A percentile compares a stretch with the other conserved stretches of the same genome.
phyloP scores from a whole-genome alignment of 495 filamentous ascomycete species.

The Aspergillus asperescens region DNA sequence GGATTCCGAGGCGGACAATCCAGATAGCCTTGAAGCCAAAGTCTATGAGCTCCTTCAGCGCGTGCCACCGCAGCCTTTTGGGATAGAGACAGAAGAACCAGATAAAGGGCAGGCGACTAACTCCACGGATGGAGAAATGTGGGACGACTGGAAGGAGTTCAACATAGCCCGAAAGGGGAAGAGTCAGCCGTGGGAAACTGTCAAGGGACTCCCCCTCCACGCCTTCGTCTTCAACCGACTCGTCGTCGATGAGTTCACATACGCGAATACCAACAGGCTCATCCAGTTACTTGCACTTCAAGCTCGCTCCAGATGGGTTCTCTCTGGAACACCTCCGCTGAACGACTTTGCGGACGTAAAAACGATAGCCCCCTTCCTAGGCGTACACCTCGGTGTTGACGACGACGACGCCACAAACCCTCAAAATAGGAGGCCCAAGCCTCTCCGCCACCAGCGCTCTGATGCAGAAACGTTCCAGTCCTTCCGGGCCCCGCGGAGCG shows the following conservation, averaged over 20 bases:
- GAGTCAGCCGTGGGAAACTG: conserved; percentile 14
- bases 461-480: conserved; percentile 46
- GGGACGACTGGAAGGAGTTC: conserved; percentile 27
- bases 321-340: conserved; percentile 62
- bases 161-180: conserved; percentile 15
- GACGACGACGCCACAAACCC: conserved; percentile 42
- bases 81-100: neutral
- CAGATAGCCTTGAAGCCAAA: conserved; percentile 2
- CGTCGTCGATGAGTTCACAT: conserved; percentile 66
- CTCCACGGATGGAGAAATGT: neutral
- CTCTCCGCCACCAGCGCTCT: conserved; percentile 20
- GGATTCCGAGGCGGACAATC: conserved; percentile 2
- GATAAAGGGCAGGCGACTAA: neutral
- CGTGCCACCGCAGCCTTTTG: neutral
- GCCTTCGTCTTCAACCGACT: conserved; percentile 58
- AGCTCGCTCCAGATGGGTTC: conserved; percentile 56
- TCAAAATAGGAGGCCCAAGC: conserved; percentile 30
- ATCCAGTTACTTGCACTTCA: conserved; percentile 30
- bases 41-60: conserved; percentile 6
- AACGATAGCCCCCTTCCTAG: conserved; percentile 50
- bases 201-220: conserved; percentile 45
- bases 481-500: conserved; percentile 37
- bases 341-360: conserved; percentile 56
- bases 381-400: conserved; percentile 50
- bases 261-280: conserved; percentile 37